Base-by-base conservation (phyloP, 2,329 filamentous ascomycete genomes). In the Neophaeococcomyces mojaviensis region DNA sequence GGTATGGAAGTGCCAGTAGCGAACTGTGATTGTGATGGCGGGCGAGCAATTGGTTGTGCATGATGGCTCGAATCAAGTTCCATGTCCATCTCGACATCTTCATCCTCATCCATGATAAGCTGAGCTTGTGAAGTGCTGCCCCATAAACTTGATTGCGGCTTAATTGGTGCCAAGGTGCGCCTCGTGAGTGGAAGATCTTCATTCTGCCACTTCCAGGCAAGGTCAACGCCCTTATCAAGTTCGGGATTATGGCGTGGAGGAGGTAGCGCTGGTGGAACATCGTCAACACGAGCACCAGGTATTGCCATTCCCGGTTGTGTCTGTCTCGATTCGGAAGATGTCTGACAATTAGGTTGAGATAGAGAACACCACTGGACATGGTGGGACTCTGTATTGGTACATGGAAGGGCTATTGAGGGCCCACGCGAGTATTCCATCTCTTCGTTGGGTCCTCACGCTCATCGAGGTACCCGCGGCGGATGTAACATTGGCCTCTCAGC, bases 1-100 rank as follows among this genome's bases (percentile, higher is more conserved):
- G 60, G 90, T 84, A 64, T 92, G 85, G 37, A 86, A 77, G 64
- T 92, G 85, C 50, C 53, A 30, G 48, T 42, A 8, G 40, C 39
- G 38, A 52, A 48, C 12, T 49, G 47, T 20, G 37, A 40, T 19
- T 41, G 52, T 22, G 46, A 49, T 15, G 43, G 49, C n/a, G 44
- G 48, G 30, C 44, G 45, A 22, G 12, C 47, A 38, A 55, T 37
- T 66, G 60, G 47, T 63, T 57, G 16, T 20, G 51, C 55, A 59
- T 65, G 47, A 57, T 55, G n/a, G 39, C 64, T 55, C 46, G 61
- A 61, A 48, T 64, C 62, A 24, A 62, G 44, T 18, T 68, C 65
- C 62, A 68, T 67, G 28, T 54, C 58, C 18, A 37, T 30, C 52
- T 67, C 65, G 47, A 57, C 56, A 33, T 55, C 60, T 8, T 59